Base-by-base conservation (phyloP, 140 eudicot genomes). In the Bidens hawaiensis region DNA sequence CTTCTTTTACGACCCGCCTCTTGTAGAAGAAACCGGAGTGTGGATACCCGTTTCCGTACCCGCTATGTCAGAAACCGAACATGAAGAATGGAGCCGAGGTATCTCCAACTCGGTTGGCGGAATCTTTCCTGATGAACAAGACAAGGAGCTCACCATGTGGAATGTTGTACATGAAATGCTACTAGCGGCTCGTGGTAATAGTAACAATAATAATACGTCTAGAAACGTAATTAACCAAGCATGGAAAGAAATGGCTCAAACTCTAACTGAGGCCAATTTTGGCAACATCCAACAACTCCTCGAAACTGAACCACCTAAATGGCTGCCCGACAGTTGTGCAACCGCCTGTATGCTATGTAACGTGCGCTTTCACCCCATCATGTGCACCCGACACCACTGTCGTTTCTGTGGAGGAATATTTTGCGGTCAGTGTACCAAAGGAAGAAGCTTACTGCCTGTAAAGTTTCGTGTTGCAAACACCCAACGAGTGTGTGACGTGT, bases 11-110 rank as follows among this genome's bases (percentile, higher is more conserved):
- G 94, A 78, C 41, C 67, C 85, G 25, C 88, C 94, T 0, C 65
- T 78, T 25, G 68, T 64, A 11, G 94, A 81, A 70, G 94, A 81
- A 42, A 81, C 94, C 21, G 94, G 94, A 4, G 82, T 74, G 23
- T 85, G 88, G 88, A 78, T 85, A 53, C 94, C 88, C 12, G 94
- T 84, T 57, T 84, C 94, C 2, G 77, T 81, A 51, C 94, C 94
- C 24, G 85, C 94, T 42, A 75, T 85, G 94, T 76, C 94, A 13
- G 85, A 78, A 75, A 72, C 61, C 28, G 81, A 75, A 69, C 83
- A 69, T 45, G 82, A 72, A 54, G 84, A 73, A 51, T 81, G 88
- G 94, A 77, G 76, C 45, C 67, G 65, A 68, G 87, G 84, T 55
- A n/a, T n/a, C 75, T 76, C 23, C 62, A 66, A 75, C 57, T 67